These are phyloP conservation scores for Austroboletus eburneus DNA, from an alignment of 768 basidiomycete species.

Conservation along the genomic window DNA sequence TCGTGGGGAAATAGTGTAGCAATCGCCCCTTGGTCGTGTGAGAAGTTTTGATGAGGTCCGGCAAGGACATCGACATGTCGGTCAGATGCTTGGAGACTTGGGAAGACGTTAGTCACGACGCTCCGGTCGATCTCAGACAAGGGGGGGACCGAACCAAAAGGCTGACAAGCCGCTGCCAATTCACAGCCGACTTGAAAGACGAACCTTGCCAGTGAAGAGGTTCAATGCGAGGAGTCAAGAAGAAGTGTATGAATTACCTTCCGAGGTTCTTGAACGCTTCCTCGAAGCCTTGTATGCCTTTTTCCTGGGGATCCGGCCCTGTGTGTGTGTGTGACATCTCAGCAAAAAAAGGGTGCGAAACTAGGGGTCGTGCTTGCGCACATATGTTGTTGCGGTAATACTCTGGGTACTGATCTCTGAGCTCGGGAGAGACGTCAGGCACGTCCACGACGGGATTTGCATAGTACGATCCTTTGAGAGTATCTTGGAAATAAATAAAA, in stretches of 20 bases:
- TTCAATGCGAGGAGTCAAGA: slow-evolving; percentile 4
- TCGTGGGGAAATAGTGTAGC: slow-evolving; percentile 91
- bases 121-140: not conserved
- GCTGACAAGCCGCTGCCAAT: slow-evolving; percentile 84
- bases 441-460: slow-evolving; percentile 70
- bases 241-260: slow-evolving; percentile 35
- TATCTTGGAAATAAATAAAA: no score
- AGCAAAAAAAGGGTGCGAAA: not conserved
- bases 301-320: slow-evolving; percentile 66
- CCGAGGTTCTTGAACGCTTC: slow-evolving; percentile 85
- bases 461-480: slow-evolving; percentile 91
- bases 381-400: slow-evolving; percentile 91
- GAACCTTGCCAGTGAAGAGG: slow-evolving; percentile 49
- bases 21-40: slow-evolving; percentile 89
- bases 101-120: slow-evolving; percentile 1
- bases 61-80: slow-evolving; percentile 62
- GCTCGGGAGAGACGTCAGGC: slow-evolving; percentile 54
- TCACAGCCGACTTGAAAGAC: slow-evolving; percentile 80
- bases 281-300: slow-evolving; percentile 72
- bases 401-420: slow-evolving; percentile 62
- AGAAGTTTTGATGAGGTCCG: slow-evolving; percentile 66
- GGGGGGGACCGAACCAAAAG: slow-evolving; percentile 59
- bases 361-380: slow-evolving; percentile 31
- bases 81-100: slow-evolving; percentile 62
- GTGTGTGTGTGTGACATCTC: no score